Evolutionary conservation across 441 rosid species (phyloP), one percentile per base, ranked within the genome.

Genomic region (Erodium moschatum): DNA sequence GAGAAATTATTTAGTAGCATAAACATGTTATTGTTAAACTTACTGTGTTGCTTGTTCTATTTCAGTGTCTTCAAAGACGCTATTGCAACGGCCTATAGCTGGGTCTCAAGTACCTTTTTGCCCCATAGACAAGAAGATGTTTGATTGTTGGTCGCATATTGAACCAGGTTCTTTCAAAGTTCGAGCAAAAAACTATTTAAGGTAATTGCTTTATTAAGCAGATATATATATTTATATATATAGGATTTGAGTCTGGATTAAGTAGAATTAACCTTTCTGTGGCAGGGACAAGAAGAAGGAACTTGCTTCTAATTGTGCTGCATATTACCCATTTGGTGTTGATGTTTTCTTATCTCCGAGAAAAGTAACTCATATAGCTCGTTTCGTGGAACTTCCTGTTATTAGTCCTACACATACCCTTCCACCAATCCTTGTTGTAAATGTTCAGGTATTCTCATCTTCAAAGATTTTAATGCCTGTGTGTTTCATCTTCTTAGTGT

Each of bases 31-130:
- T 29, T 29, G 31, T 29, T 29, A 29, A 29, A 29, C 31, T 29
- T 29, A 29, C 31, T 29, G 31, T 29, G 31, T 3, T 29, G 31
- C 31, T 29, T 29, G 31, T 70, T 40, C 76, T 69, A 67, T 79
- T 77, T 72, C 89, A 92, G 97, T 89, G 81, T 83, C 86, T 58
- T 89, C 92, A 18, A 92, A 88, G 81, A 50, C 20, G 75, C 83
- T 81, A 75, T 81, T 92, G 68, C 87, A 82, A 64, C 84, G 90
- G 73, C 97, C 97, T 7, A 15, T 79, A 67, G 97, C 97, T 1
- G 97, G 96, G 65, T 85, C 90, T 64, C 97, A 89, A 82, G 96
- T 91, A 65, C 97, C 96, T 0, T 89, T 88, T 76, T 87, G 91
- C 81, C 97, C 90, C 0, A 1, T 83, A 8, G 97, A 86, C 1